phyloP scores from a whole-genome alignment of 176 grass and related monocot species.

The Echinochloa phyllopogon region DNA sequence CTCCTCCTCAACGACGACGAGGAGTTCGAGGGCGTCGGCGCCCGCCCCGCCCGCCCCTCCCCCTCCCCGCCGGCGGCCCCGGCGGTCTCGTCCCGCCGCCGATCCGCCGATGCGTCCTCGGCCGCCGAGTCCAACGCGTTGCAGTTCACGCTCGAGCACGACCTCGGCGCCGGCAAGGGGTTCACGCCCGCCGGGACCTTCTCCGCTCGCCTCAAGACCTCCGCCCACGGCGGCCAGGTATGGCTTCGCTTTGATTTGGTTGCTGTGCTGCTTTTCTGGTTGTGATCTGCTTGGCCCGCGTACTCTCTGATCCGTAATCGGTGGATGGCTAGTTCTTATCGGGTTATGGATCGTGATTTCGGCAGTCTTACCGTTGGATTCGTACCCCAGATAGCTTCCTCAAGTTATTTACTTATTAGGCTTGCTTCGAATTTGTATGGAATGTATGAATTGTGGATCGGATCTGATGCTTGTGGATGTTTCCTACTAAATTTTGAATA shows the following conservation, averaged over 20 bases:
- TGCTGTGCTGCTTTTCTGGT: neutral
- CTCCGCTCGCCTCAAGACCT: slow-evolving; percentile 92
- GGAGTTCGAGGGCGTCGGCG: slow-evolving; percentile 75
- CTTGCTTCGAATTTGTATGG: neutral
- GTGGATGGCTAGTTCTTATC: neutral
- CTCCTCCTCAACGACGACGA: slow-evolving; percentile 77
- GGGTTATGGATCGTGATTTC: neutral
- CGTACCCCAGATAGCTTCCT: neutral
- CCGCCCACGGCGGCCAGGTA: slow-evolving; percentile 81
- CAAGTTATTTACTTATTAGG: neutral
- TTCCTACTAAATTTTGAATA: neutral
- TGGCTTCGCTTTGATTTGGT: neutral
- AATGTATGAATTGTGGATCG: neutral
- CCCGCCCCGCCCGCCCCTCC: slow-evolving; percentile 24
- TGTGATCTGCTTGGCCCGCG: neutral
- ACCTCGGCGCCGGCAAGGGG: slow-evolving; percentile 55
- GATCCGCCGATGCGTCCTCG: slow-evolving; percentile 45
- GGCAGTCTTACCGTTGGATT: neutral
- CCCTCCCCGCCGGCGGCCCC: slow-evolving; percentile 22
- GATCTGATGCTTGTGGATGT: slow-evolving; percentile 31
- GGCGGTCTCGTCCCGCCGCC: slow-evolving; percentile 43
- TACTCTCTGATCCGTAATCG: slow-evolving; percentile 6
- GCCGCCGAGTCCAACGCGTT: slow-evolving; percentile 67
- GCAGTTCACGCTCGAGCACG: slow-evolving; percentile 88
- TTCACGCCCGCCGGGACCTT: slow-evolving; percentile 77